phyloP scores from a whole-genome alignment of 306 rosid species.

The Castanopsis chinensis region DNA sequence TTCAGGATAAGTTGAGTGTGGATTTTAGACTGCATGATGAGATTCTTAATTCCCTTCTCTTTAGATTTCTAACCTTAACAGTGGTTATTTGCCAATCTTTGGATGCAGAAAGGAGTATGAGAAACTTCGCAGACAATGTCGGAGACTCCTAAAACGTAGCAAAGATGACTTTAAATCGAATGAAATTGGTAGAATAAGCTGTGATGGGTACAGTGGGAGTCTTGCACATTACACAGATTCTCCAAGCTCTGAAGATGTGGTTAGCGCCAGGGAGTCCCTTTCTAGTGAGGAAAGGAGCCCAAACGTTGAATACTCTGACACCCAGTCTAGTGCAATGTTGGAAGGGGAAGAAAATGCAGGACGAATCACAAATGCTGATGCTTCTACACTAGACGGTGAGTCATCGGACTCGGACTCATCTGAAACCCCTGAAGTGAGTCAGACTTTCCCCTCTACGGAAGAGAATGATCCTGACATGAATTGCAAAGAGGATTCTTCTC shows the following conservation, averaged over 20 bases:
- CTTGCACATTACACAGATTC: slow-evolving; percentile 62
- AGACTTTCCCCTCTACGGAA: slow-evolving; percentile 56
- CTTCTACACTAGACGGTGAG: slow-evolving; percentile 58
- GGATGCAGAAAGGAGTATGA: slow-evolving; percentile 82
- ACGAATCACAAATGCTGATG: slow-evolving; percentile 51
- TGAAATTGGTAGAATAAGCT: slow-evolving; percentile 51
- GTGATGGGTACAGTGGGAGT: slow-evolving; percentile 51
- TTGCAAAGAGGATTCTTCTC: slow-evolving; percentile 62
- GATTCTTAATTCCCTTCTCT: slow-evolving; percentile 11
- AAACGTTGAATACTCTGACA: slow-evolving; percentile 59
- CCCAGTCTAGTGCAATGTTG: slow-evolving; percentile 61
- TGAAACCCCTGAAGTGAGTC: slow-evolving; percentile 75
- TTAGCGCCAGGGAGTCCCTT: slow-evolving; percentile 87
- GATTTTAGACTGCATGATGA: slow-evolving; percentile 2
- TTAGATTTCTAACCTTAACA: slow-evolving; percentile 1
- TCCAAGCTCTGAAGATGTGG: slow-evolving; percentile 93
- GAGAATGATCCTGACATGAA: slow-evolving; percentile 46
- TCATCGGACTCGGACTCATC: slow-evolving; percentile 91
- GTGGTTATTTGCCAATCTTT: slow-evolving; percentile 16
- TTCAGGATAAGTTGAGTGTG: background rate
- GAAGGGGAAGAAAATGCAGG: slow-evolving; percentile 62
- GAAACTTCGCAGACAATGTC: slow-evolving; percentile 77
- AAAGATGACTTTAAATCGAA: slow-evolving; percentile 55
- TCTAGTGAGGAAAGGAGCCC: slow-evolving; percentile 83
- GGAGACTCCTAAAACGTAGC: slow-evolving; percentile 53